Evolutionary conservation across 805 yeast genomes (phyloP).

Genomic region (Metschnikowia rubicola): DNA sequence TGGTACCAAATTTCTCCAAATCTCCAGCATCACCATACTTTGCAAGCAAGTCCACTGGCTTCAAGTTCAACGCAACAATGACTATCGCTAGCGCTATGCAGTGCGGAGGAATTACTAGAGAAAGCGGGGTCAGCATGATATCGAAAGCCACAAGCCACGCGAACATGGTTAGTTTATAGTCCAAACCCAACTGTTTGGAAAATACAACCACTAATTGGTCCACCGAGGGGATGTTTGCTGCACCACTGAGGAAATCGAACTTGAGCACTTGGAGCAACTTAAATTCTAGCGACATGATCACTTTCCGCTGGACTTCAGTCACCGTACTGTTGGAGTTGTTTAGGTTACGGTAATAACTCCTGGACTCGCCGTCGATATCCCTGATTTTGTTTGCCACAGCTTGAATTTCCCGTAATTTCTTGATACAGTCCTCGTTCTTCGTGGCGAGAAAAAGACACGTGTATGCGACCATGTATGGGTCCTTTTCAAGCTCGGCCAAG

Average conservation of each 20-base stretch:
- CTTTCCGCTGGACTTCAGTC: conserved; percentile 54
- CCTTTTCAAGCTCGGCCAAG: conserved; percentile 28
- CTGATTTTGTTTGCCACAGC: conserved; percentile 43
- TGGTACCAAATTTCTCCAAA: conserved; percentile 17
- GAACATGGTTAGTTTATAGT: conserved; percentile 46
- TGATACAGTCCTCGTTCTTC: conserved; percentile 81
- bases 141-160: conserved; percentile 82
- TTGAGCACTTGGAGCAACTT: conserved; percentile 71
- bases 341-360: conserved; percentile 17
- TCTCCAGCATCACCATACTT: conserved; percentile 20
- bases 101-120: conserved; percentile 71
- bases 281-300: conserved; percentile 60
- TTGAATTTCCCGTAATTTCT: conserved; percentile 64
- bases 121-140: conserved; percentile 62
- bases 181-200: conserved; percentile 46
- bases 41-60: conserved; percentile 28
- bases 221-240: conserved; percentile 37
- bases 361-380: conserved; percentile 34
- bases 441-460: conserved; percentile 68
- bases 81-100: conserved; percentile 68
- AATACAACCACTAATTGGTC: conserved; percentile 66
- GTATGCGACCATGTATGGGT: conserved; percentile 61
- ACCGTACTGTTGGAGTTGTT: conserved; percentile 13
- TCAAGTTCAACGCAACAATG: conserved; percentile 54
- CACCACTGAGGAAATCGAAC: conserved; percentile 73